Conservation (phyloP, 2,329 filamentous ascomycete species). For the Dryadomyces quercivorus region DNA sequence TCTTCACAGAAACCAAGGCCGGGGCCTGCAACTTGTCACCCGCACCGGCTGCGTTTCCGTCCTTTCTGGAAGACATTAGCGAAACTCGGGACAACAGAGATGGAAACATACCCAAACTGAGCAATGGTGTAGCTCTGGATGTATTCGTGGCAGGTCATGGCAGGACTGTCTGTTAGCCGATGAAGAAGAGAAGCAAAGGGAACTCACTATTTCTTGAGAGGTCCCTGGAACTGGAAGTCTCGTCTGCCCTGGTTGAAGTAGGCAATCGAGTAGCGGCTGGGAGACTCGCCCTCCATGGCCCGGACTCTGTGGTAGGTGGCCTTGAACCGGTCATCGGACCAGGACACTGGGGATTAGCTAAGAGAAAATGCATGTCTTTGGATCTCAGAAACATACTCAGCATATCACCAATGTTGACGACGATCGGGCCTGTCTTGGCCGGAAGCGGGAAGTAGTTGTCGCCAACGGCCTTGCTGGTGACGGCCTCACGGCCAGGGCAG, state of each 20-base stretch:
- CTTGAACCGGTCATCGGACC: constrained; percentile 57
- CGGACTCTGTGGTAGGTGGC: constrained; percentile 52
- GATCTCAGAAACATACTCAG: not conserved
- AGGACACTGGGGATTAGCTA: constrained; percentile 24
- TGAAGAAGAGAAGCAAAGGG: not conserved
- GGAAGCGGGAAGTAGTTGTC: constrained; percentile 21
- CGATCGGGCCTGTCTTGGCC: not conserved
- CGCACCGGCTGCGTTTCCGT: not conserved
- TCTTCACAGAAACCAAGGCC: not conserved
- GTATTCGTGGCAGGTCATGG: not conserved
- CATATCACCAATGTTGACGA: not conserved
- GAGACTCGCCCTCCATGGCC: constrained; percentile 23
- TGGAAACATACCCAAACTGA: not conserved
- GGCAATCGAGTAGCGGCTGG: constrained; percentile 49
- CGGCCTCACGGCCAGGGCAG: constrained; percentile 47
- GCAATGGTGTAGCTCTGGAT: not conserved
- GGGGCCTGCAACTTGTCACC: not conserved
- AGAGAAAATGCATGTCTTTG: too few relatives aligned
- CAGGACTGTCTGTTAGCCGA: not conserved
- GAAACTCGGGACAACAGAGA: not conserved
- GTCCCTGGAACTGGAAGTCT: not conserved
- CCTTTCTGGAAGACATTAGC: not conserved
- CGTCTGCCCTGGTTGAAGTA: constrained; percentile 34
- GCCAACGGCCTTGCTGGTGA: constrained; percentile 43
- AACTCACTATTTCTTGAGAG: not conserved